A percentile compares a stretch with the other conserved stretches of the same genome.
Evolutionary conservation across 2,329 filamentous ascomycete species (phyloP).

Genomic region (Davidsoniella eucalypti): DNA sequence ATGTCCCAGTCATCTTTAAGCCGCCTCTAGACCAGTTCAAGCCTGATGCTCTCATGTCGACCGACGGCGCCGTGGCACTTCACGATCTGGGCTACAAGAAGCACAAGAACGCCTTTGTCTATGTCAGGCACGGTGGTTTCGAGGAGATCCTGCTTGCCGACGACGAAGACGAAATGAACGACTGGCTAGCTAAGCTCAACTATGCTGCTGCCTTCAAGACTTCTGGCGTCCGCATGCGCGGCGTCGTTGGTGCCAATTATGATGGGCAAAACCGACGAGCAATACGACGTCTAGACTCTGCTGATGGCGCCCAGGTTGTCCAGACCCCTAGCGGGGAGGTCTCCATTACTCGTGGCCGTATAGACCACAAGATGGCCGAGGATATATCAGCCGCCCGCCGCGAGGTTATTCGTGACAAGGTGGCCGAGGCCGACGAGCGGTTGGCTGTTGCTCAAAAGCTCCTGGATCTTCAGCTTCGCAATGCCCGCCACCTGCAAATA

Average conservation of each 20-base stretch:
- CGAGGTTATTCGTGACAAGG: constrained; percentile 69
- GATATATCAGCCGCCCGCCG: constrained; percentile 72
- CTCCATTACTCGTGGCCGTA: constrained; percentile 53
- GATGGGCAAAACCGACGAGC: constrained; percentile 64
- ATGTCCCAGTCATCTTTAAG: constrained; percentile 70
- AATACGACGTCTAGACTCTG: constrained; percentile 52
- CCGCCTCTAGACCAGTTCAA: constrained; percentile 86
- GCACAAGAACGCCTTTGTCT: constrained; percentile 89
- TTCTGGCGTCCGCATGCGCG: constrained; percentile 77
- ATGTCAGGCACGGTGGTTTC: constrained; percentile 69
- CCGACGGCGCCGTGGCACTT: constrained; percentile 78
- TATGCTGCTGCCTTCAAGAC: constrained; percentile 91
- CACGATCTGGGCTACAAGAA: constrained; percentile 77
- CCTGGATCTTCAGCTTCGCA: constrained; percentile 68
- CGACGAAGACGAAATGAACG: constrained; percentile 80
- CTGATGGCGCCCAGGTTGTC: constrained; percentile 41
- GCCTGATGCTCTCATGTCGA: constrained; percentile 83
- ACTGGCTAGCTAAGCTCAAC: constrained; percentile 92
- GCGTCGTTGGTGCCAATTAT: constrained; percentile 68
- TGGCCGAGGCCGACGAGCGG: constrained; percentile 67
- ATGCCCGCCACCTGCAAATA: constrained; percentile 78
- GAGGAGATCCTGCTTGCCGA: constrained; percentile 88
- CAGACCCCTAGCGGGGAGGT: constrained; percentile 59
- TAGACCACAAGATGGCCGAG: constrained; percentile 67
- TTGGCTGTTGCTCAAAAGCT: constrained; percentile 56